Evolutionary conservation across 805 yeast genomes (phyloP).

Genomic region (Candida cerambycidarum): DNA sequence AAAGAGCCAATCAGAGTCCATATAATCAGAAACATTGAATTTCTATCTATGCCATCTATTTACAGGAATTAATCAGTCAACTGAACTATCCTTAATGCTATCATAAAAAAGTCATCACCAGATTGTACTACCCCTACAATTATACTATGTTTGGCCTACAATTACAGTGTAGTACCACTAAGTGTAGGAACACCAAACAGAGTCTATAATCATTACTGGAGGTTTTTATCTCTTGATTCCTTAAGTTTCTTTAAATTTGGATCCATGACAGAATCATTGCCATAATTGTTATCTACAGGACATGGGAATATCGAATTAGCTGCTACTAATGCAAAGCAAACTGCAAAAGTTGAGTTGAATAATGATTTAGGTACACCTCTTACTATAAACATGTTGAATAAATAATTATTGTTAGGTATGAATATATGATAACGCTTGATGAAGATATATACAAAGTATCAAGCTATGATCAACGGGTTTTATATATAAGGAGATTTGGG

Average conservation of each 20-base stretch:
- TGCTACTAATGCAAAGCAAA: slow-evolving; percentile 56
- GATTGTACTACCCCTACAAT: no score
- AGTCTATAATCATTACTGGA: not conserved
- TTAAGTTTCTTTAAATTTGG: slow-evolving; percentile 23
- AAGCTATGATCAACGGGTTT: not conserved
- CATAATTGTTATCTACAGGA: slow-evolving; percentile 42
- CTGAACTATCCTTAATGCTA: not conserved
- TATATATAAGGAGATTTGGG: not conserved
- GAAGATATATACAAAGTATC: not conserved
- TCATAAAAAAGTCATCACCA: not conserved
- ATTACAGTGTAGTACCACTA: no score
- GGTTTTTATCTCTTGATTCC: not conserved
- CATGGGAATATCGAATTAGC: slow-evolving; percentile 54
- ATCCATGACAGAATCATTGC: slow-evolving; percentile 41
- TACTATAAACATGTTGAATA: slow-evolving; percentile 12
- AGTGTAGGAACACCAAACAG: no score
- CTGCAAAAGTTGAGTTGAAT: slow-evolving; percentile 72
- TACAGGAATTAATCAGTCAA: not conserved
- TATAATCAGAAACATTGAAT: not conserved
- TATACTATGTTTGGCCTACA: no score
- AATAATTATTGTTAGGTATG: not conserved
- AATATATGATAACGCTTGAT: not conserved
- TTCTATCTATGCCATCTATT: not conserved
- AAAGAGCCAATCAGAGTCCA: not conserved
- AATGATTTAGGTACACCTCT: slow-evolving; percentile 26